A percentile compares a stretch with the other conserved stretches of the same genome.
phyloP scores from a whole-genome alignment of 192 early-diverging fungal species.

The Entomortierella lignicola region DNA sequence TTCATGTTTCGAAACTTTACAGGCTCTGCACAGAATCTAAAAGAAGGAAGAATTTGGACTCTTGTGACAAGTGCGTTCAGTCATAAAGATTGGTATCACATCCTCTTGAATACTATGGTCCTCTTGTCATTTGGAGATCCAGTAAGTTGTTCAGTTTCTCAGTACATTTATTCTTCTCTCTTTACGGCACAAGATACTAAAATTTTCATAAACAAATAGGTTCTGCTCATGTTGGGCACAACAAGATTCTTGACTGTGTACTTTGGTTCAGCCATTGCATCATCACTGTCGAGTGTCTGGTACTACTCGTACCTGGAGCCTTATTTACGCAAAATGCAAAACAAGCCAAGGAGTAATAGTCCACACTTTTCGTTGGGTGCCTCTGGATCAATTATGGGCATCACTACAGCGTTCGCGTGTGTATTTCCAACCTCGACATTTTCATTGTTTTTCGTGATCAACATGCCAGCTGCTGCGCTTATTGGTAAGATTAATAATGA shows the following conservation, averaged over 20 bases:
- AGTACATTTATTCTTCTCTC: not conserved
- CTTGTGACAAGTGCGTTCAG: constrained; percentile 59
- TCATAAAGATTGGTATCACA: constrained; percentile 58
- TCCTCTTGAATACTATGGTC: constrained; percentile 61
- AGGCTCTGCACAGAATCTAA: constrained; percentile 43
- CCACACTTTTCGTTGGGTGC: constrained; percentile 58
- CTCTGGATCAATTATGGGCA: constrained; percentile 61
- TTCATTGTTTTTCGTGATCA: constrained; percentile 62
- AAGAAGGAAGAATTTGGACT: constrained; percentile 57
- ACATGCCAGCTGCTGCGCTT: constrained; percentile 62
- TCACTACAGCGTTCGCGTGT: constrained; percentile 61
- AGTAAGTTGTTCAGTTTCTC: constrained; percentile 7
- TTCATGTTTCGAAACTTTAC: constrained; percentile 63
- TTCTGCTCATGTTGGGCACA: constrained; percentile 50
- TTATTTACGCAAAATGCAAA: constrained; percentile 29
- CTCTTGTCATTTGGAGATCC: constrained; percentile 60
- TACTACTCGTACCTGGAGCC: constrained; percentile 57
- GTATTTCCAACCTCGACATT: constrained; percentile 57
- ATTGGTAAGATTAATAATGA: constrained; percentile 20
- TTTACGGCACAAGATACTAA: too few species aligned
- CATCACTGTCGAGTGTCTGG: constrained; percentile 46
- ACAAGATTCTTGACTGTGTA: constrained; percentile 58
- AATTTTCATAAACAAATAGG: not conserved
- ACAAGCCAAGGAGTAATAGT: constrained; percentile 12
- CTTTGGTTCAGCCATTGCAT: constrained; percentile 51